phyloP scores from a whole-genome alignment of 805 yeast species.

The Phaffomyces opuntiae region DNA sequence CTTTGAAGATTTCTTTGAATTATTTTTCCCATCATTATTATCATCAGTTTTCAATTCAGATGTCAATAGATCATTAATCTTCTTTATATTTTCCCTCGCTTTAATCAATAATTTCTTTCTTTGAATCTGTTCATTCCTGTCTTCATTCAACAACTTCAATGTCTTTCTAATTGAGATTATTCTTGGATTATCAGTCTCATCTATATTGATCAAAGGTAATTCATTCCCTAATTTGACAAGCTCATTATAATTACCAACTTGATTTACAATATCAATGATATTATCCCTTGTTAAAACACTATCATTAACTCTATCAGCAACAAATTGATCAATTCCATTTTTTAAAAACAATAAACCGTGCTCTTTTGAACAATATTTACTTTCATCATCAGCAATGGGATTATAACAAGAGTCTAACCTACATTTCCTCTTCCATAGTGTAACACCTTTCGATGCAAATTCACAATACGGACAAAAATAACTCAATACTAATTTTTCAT shows the following conservation, averaged over 20 bases:
- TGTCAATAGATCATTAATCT: conserved; percentile 19
- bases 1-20: conserved; percentile 12
- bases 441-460: conserved; percentile 33
- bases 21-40: neutral
- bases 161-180: conserved; percentile 2
- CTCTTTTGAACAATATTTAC: conserved; percentile 69
- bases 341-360: conserved; percentile 45
- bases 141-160: neutral
- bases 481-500: conserved; percentile 49
- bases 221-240: conserved; percentile 27
- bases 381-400: conserved; percentile 38
- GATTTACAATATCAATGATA: conserved; percentile 10
- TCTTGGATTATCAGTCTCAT: conserved; percentile 7
- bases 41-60: neutral
- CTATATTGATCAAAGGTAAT: conserved; percentile 38
- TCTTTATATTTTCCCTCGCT: conserved; percentile 21
- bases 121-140: conserved; percentile 4
- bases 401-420: conserved; percentile 48
- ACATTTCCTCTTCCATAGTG: conserved; percentile 76
- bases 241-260: conserved; percentile 8
- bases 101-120: conserved; percentile 16
- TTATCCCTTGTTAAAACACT: conserved; percentile 4
- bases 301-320: neutral
- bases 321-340: neutral
- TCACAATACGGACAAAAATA: conserved; percentile 74